phyloP scores from a whole-genome alignment of 2,329 filamentous ascomycete species.

The Coniochaeta pulveracea region DNA sequence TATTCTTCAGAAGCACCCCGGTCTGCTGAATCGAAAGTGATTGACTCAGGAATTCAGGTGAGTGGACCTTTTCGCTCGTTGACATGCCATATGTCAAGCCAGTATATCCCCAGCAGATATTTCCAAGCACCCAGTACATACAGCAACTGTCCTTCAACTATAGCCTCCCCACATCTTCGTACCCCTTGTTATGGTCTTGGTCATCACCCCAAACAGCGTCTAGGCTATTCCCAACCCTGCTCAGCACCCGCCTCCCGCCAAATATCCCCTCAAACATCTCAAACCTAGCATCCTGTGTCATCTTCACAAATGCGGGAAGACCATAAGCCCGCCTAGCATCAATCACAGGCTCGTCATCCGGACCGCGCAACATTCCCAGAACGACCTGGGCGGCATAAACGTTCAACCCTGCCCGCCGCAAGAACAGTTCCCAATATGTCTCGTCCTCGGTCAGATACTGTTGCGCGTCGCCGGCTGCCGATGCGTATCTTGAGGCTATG shows the following conservation, averaged over 20 bases:
- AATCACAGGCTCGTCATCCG: conserved; percentile 11
- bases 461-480: conserved; percentile 13
- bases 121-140: background rate
- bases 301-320: conserved; percentile 43
- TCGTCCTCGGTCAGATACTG: conserved; percentile 39
- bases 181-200: no score
- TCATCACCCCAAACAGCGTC: conserved; percentile 35
- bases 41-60: background rate
- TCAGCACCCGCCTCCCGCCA: conserved; percentile 41
- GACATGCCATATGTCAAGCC: background rate
- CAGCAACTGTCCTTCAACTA: no score
- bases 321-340: conserved; percentile 20
- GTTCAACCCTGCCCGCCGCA: conserved; percentile 57
- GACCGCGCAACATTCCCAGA: conserved; percentile 32
- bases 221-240: conserved; percentile 35
- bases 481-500: conserved; percentile 34
- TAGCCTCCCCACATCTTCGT: no score
- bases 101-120: background rate
- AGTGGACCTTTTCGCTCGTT: background rate
- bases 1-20: no score
- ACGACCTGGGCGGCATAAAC: conserved; percentile 59
- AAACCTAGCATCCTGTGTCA: conserved; percentile 38
- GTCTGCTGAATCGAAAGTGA: no score
- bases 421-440: conserved; percentile 55
- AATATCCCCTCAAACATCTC: conserved; percentile 37